Evolutionary conservation across 306 rosid species (phyloP).

Genomic region (Astragalus glycyphyllos): DNA sequence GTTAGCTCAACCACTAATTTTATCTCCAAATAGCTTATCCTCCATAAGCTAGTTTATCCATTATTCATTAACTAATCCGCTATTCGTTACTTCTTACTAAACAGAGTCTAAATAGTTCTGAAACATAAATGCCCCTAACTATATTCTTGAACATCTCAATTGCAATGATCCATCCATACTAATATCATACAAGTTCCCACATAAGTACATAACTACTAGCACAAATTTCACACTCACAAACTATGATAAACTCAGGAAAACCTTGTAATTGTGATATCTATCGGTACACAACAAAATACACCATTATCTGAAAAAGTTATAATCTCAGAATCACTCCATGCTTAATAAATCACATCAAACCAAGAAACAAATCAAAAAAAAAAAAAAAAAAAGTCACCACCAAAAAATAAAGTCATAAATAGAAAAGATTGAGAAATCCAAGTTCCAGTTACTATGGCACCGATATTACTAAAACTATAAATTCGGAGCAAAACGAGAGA

Average conservation of each 20-base stretch:
- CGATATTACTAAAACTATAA: neutral
- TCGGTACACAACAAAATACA: neutral
- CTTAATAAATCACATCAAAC: slow-evolving; percentile 17
- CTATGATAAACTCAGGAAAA: neutral
- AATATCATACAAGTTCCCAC: too few species aligned
- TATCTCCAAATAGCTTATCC: too few species aligned
- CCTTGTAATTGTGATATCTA: neutral
- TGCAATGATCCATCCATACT: neutral
- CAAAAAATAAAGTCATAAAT: neutral
- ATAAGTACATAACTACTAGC: too few species aligned
- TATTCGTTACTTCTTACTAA: too few species aligned
- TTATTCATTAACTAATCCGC: too few species aligned
- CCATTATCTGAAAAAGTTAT: slow-evolving; percentile 1
- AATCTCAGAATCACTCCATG: slow-evolving; percentile 7
- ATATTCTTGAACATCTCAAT: slow-evolving; percentile 30
- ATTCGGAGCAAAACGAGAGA: slow-evolving; percentile 11
- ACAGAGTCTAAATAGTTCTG: neutral
- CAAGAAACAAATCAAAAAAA: neutral
- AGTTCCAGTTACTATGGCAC: slow-evolving; percentile 5
- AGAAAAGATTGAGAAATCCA: slow-evolving; percentile 4
- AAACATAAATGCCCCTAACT: slow-evolving; percentile 21
- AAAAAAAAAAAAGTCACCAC: neutral
- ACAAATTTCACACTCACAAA: slow-evolving; percentile 2
- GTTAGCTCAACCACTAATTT: too few species aligned
- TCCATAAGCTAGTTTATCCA: too few species aligned